These are phyloP conservation scores for Mortierella sp. DNA, from an alignment of 371 early-diverging fungal genomes.

Conservation along the genomic window DNA sequence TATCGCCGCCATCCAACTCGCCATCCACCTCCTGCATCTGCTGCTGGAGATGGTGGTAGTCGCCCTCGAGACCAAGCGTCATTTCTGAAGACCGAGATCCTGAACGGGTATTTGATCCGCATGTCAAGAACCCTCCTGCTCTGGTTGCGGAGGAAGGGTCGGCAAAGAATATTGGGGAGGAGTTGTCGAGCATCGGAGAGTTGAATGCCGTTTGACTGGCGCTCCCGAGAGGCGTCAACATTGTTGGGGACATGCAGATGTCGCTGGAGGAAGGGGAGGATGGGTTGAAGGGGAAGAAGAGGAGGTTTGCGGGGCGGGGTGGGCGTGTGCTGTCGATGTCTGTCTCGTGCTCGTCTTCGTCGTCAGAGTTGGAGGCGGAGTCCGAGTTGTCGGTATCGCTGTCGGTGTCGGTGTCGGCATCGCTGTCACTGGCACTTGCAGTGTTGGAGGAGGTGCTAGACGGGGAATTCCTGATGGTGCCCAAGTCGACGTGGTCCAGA, in stretches of 20 bases:
- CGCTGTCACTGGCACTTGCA: neutral
- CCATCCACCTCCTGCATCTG: neutral
- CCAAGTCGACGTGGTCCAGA: neutral
- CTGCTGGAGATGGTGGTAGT: neutral
- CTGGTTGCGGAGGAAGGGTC: too few relatives aligned
- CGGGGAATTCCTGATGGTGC: neutral
- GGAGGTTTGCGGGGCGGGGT: neutral
- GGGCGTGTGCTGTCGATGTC: neutral
- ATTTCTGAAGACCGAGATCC: conserved; percentile 28
- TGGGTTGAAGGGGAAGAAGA: conserved; percentile 3
- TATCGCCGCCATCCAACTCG: neutral
- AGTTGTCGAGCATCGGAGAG: neutral
- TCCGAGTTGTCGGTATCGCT: neutral
- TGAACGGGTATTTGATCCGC: neutral
- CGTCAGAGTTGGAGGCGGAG: neutral
- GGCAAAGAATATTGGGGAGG: neutral
- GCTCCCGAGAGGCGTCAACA: neutral
- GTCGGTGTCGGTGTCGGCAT: neutral
- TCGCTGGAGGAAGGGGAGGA: neutral
- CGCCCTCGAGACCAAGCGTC: conserved; percentile 14
- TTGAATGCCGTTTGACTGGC: neutral
- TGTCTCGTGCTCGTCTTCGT: conserved; percentile 20
- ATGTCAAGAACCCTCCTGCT: neutral
- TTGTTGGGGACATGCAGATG: neutral
- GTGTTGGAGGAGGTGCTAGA: neutral